Conservation (phyloP, 371 early-diverging fungal species). For the Mucor velutinosus region DNA sequence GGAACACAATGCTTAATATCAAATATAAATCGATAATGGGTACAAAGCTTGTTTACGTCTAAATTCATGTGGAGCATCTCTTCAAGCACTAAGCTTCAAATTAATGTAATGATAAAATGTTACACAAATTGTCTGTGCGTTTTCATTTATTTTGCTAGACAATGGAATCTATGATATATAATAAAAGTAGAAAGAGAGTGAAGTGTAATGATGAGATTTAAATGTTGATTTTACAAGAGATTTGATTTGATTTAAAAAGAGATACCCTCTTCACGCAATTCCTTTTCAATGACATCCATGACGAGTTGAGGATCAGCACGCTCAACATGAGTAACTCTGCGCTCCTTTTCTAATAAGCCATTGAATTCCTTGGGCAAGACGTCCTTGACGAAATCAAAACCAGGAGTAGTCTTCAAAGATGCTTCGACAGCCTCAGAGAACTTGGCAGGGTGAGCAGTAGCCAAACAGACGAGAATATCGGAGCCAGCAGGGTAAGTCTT, state of each 20-base stretch:
- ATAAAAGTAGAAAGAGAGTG: neutral
- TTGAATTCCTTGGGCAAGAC: conserved; percentile 73
- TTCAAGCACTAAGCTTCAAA: neutral
- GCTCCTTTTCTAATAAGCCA: conserved; percentile 72
- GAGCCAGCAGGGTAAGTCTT: conserved; percentile 36
- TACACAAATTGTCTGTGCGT: neutral
- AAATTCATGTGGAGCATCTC: neutral
- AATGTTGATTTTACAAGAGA: neutral
- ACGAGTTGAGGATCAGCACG: conserved; percentile 62
- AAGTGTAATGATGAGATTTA: neutral
- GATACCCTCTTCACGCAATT: conserved; percentile 52
- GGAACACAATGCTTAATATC: no score
- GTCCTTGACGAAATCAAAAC: conserved; percentile 63
- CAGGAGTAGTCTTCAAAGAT: conserved; percentile 64
- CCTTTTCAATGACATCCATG: conserved; percentile 62
- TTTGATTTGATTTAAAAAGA: conserved; percentile 26
- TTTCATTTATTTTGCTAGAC: neutral
- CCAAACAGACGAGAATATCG: conserved; percentile 70
- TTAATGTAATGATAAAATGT: neutral
- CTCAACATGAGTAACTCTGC: conserved; percentile 60
- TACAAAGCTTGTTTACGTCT: neutral
- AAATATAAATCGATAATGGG: no score
- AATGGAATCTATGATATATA: neutral
- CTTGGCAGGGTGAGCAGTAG: conserved; percentile 97
- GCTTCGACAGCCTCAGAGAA: conserved; percentile 90